Conservation (phyloP, 176 grass and related monocot species). For the Rhipidocladum racemiflorum region DNA sequence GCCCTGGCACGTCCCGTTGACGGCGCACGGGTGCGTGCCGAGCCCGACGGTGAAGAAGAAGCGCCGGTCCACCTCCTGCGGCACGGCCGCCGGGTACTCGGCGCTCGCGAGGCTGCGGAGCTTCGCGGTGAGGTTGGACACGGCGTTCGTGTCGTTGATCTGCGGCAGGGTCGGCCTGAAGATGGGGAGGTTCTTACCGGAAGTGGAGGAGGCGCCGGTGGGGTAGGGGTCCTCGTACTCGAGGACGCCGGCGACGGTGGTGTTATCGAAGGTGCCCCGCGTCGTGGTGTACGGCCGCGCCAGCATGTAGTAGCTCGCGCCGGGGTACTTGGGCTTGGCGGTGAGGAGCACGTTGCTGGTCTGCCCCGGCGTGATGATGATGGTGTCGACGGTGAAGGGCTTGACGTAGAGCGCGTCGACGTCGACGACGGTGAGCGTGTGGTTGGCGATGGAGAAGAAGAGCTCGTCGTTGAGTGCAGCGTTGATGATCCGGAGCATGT, state of each 20-base stretch:
- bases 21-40: conserved; percentile 64
- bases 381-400: conserved; percentile 50
- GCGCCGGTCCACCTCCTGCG: conserved; percentile 41
- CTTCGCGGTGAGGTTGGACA: conserved; percentile 50
- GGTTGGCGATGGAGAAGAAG: conserved; percentile 80
- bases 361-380: conserved; percentile 67
- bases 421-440: conserved; percentile 72
- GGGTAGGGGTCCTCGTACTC: conserved; percentile 52
- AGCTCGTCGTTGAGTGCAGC: conserved; percentile 87
- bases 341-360: conserved; percentile 70
- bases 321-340: conserved; percentile 24
- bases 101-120: conserved; percentile 64
- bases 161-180: conserved; percentile 39
- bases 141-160: conserved; percentile 64
- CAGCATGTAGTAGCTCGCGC: conserved; percentile 52
- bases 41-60: conserved; percentile 87
- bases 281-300: conserved; percentile 57
- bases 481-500: conserved; percentile 79
- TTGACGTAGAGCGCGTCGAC: conserved; percentile 79
- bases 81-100: conserved; percentile 63
- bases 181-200: conserved; percentile 24
- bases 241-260: conserved; percentile 75
- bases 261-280: conserved; percentile 74
- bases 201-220: neutral
- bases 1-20: conserved; percentile 67